phyloP scores from a whole-genome alignment of 73 alveolate genomes.

The Tetrahymena thermophila region DNA sequence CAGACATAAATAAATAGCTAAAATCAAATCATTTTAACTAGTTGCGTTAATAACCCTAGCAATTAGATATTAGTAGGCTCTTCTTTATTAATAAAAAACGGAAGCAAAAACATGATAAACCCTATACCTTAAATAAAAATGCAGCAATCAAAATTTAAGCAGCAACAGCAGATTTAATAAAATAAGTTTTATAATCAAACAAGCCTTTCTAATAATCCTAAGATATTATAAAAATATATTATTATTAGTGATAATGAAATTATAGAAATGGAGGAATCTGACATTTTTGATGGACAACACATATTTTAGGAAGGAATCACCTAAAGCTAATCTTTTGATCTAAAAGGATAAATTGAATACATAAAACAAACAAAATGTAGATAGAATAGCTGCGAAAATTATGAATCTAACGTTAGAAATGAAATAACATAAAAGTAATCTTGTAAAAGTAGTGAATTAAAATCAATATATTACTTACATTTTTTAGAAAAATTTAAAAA shows the following conservation, averaged over 20 bases:
- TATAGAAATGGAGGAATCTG: not conserved
- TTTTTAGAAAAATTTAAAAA: no score
- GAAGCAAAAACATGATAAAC: not conserved
- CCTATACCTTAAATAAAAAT: not conserved
- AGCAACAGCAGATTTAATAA: not conserved
- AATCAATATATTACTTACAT: not conserved
- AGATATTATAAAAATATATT: not conserved
- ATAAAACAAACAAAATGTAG: not conserved
- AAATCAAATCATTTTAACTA: not conserved
- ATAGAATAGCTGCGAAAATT: not conserved
- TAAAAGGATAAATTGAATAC: not conserved
- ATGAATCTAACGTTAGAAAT: not conserved
- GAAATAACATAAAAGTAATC: not conserved
- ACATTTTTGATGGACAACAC: not conserved
- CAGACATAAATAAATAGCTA: not conserved
- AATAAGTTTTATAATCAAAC: not conserved
- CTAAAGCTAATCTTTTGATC: not conserved
- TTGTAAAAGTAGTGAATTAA: not conserved
- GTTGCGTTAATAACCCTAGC: not conserved
- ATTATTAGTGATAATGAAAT: not conserved
- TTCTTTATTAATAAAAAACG: not conserved
- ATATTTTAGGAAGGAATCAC: not conserved
- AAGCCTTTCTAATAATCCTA: not conserved
- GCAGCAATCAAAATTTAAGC: not conserved
- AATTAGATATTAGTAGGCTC: not conserved